A percentile compares a stretch with the other conserved stretches of the same genome.
Conservation (phyloP, 2,329 filamentous ascomycete species). For the Plenodomus biglobosus region DNA sequence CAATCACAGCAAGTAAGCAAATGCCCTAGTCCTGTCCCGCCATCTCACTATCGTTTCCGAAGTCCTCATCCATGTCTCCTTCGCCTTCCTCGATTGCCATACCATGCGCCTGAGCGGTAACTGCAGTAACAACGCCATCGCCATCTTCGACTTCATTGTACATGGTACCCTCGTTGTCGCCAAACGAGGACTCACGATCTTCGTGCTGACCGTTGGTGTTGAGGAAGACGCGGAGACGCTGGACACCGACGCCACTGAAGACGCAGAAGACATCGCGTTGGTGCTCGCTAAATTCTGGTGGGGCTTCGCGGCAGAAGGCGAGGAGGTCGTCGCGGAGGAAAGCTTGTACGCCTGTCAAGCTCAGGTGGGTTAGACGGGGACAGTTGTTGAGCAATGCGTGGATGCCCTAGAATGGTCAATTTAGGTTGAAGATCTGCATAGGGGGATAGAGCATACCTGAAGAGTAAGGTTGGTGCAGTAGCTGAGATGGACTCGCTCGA, state of each 20-base stretch:
- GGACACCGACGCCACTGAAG: constrained; percentile 86
- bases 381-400: constrained; percentile 86
- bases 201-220: constrained; percentile 52
- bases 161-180: constrained; percentile 32
- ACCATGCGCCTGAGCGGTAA: constrained; percentile 40
- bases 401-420: constrained; percentile 67
- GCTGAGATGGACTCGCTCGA: constrained; percentile 94
- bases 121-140: constrained; percentile 36
- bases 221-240: constrained; percentile 73
- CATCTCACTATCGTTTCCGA: constrained; percentile 51
- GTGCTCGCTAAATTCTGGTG: constrained; percentile 91
- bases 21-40: constrained; percentile 36
- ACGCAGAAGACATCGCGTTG: constrained; percentile 97
- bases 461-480: constrained; percentile 88
- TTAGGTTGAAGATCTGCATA: background rate
- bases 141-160: constrained; percentile 38
- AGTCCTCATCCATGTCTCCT: constrained; percentile 42
- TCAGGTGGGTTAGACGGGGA: constrained; percentile 88
- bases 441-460: constrained; percentile 59
- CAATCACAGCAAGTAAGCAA: background rate
- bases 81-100: constrained; percentile 44
- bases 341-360: constrained; percentile 87
- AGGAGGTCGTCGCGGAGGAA: constrained; percentile 86
- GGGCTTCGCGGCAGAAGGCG: constrained; percentile 82
- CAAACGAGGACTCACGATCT: constrained; percentile 19